Conservation (phyloP, 148 eudicot species). For the Amaranthus cruentus region DNA sequence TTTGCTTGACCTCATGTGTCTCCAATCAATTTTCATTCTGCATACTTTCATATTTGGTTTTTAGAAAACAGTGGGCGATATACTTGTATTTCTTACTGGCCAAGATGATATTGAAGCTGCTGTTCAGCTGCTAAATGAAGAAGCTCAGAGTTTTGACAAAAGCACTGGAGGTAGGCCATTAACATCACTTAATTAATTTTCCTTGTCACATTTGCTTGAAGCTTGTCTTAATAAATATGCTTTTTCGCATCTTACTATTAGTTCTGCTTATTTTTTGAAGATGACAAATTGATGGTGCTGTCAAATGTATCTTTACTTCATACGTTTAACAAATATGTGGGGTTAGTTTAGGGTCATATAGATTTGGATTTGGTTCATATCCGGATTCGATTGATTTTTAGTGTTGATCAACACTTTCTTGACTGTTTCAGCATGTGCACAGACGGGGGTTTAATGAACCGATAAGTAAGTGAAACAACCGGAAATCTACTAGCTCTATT, state of each 20-base stretch:
- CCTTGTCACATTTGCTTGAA: not conserved
- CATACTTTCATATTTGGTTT: not conserved
- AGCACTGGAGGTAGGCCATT: constrained; percentile 45
- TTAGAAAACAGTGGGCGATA: constrained; percentile 84
- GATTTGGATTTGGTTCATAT: too few relatives aligned
- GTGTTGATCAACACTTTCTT: too few relatives aligned
- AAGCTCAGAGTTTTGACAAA: constrained; percentile 50
- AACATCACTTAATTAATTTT: not conserved
- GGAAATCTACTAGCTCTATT: too few relatives aligned
- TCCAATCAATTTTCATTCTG: not conserved
- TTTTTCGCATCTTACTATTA: not conserved
- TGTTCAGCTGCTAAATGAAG: constrained; percentile 76
- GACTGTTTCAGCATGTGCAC: too few relatives aligned
- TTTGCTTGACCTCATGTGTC: constrained; percentile 1
- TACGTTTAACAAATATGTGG: too few relatives aligned
- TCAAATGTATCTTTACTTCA: not conserved
- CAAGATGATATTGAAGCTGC: constrained; percentile 98
- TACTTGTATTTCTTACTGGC: constrained; percentile 90
- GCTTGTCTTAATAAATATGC: not conserved
- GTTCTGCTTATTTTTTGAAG: not conserved
- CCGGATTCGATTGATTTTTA: too few relatives aligned
- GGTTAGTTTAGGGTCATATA: too few relatives aligned
- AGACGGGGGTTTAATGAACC: too few relatives aligned
- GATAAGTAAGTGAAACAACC: too few relatives aligned
- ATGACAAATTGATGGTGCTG: not conserved